Base-by-base conservation (phyloP, 2,329 filamentous ascomycete genomes). In the Tothia fuscella region DNA sequence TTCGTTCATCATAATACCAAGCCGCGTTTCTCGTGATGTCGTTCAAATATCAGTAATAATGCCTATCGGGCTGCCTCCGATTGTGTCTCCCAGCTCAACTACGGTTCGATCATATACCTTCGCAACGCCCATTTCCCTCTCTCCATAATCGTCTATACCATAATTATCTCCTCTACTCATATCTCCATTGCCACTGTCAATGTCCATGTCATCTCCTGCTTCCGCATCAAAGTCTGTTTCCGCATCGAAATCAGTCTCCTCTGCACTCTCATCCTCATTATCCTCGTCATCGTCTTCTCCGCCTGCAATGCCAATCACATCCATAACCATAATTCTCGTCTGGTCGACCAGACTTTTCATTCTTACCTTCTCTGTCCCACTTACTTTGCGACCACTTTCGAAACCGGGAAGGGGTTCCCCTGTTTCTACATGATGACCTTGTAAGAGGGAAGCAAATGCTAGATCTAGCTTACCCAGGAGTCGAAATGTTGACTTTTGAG, bases 351-450 rank as follows among this genome's bases (percentile, higher is more conserved):
- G 65, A 53, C 83, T 84, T 54, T 83, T 81, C 48, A 88, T 81
- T 30, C 89, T 74, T 6, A 96, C 86, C 70, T 91, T 93, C 57
- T 95, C 86, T 1, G 83, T 89, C 14, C 78, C 86, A 66, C 84
- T 80, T 1, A 84, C 80, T 6, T 63, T 63, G 4, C 69, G 63
- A 1, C 72, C 72, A 5, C 65, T 68, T 48, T 77, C 74, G 47
- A 88, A 86, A 0, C 86, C 85, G 0, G 84, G 78, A 1, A 94
- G 64, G 0, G 65, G 52, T 29, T 79, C 74, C 0, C 73, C 71
- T 0, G 79, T 79, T 12, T 78, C 72, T 3, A 78, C 61, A 52
- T 93, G 78, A 44, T 71, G 63, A 3, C 82, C 82, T 19, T 68
- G 64, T 1, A 94, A 56, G 7, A 95, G 65, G 44, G 80, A 84